Evolutionary conservation across 495 filamentous ascomycete species (phyloP).

Genomic region (Daldinia caldariorum): DNA sequence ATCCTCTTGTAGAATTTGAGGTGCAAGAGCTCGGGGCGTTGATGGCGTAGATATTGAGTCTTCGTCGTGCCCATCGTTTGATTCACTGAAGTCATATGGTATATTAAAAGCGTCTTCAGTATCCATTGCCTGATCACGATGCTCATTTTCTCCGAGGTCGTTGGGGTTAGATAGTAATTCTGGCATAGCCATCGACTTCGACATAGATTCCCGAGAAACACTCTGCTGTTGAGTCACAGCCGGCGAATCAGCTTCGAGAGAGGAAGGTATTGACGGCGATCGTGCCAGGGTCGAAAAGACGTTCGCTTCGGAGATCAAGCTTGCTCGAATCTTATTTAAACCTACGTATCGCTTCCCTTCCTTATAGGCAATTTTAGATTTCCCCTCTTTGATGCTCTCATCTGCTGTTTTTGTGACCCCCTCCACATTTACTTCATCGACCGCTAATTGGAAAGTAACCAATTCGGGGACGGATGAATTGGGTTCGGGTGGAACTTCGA

Average conservation of each 20-base stretch:
- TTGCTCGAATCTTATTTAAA: conserved; percentile 69
- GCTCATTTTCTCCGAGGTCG: conserved; percentile 45
- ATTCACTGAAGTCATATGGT: conserved; percentile 54
- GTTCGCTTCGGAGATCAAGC: conserved; percentile 75
- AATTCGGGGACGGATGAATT: conserved; percentile 59
- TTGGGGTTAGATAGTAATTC: conserved; percentile 33
- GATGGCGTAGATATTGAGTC: conserved; percentile 52
- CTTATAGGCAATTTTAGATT: conserved; percentile 50
- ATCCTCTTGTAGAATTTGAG: conserved; percentile 24
- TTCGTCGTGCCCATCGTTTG: conserved; percentile 41
- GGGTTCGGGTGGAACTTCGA: conserved; percentile 71
- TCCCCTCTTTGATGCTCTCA: conserved; percentile 26
- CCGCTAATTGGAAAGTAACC: conserved; percentile 70
- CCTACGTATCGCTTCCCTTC: conserved; percentile 73
- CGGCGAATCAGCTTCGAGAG: conserved; percentile 62
- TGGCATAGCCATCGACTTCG: conserved; percentile 1
- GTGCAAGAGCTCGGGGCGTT: conserved; percentile 54
- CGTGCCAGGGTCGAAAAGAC: conserved; percentile 73
- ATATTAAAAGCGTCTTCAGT: conserved; percentile 62
- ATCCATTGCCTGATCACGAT: conserved; percentile 49
- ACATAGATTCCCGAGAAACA: conserved; percentile 28
- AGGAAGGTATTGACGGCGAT: conserved; percentile 69
- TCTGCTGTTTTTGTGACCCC: conserved; percentile 62
- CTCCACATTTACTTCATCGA: conserved; percentile 73
- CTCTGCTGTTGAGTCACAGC: conserved; percentile 33